These are phyloP conservation scores for Diospyros kaki DNA, from an alignment of 148 eudicot genomes.

Conservation along the genomic window DNA sequence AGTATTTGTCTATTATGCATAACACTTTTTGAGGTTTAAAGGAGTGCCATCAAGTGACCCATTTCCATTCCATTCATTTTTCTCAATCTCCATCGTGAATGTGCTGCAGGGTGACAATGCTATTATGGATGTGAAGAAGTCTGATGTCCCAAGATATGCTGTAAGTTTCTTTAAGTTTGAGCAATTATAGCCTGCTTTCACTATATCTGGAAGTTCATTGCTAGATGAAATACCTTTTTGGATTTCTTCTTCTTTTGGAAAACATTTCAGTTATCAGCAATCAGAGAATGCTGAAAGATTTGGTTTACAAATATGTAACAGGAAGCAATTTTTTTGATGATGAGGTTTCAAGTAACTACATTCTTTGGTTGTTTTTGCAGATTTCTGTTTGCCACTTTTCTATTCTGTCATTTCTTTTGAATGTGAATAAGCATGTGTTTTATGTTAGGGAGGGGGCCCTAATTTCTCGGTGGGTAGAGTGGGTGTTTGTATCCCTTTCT, in stretches of 20 bases:
- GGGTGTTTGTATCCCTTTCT: background rate
- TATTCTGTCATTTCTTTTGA: too few species aligned
- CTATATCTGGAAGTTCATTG: background rate
- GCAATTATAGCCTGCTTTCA: background rate
- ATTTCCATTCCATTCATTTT: background rate
- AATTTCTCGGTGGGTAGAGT: too few species aligned
- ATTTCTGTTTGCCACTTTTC: too few species aligned
- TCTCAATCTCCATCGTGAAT: slow-evolving; percentile 3
- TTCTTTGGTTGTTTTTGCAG: too few species aligned
- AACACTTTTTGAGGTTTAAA: background rate
- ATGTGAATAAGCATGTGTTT: too few species aligned
- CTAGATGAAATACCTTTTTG: background rate
- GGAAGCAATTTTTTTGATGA: slow-evolving; percentile 1
- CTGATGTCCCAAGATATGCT: slow-evolving; percentile 65
- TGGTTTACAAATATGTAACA: background rate
- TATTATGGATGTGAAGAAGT: slow-evolving; percentile 41
- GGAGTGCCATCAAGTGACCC: background rate
- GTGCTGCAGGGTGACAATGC: slow-evolving; percentile 37
- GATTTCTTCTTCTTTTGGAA: background rate
- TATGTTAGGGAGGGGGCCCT: background rate
- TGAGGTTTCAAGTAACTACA: too few species aligned
- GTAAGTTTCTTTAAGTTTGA: slow-evolving; percentile 50
- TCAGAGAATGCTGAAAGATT: background rate
- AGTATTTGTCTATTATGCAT: background rate
- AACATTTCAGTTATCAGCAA: background rate